Percentiles rank a stretch among this genome's conserved stretches.
Conservation (phyloP, 2,329 filamentous ascomycete species). For the Fusarium sp. region DNA sequence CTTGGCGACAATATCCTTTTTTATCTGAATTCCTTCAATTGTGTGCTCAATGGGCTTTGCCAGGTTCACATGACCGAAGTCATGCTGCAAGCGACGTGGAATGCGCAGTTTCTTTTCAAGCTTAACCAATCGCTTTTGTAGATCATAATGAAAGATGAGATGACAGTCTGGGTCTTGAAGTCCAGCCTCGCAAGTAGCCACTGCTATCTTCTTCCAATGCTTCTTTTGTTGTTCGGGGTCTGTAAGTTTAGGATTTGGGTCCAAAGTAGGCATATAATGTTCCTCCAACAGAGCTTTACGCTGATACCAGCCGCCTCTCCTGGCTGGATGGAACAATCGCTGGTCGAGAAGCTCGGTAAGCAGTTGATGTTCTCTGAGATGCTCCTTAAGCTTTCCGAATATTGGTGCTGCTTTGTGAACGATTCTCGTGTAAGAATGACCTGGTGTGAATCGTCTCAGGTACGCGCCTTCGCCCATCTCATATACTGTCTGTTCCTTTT, state of each 20-base stretch:
- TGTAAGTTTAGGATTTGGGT: constrained; percentile 54
- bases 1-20: constrained; percentile 64
- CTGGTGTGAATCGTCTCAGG: constrained; percentile 87
- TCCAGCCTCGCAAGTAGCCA: constrained; percentile 84
- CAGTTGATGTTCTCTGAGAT: constrained; percentile 80
- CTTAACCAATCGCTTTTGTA: constrained; percentile 93
- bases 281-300: constrained; percentile 94
- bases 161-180: constrained; percentile 91
- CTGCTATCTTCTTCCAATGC: constrained; percentile 82
- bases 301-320: constrained; percentile 94
- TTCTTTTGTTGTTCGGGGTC: constrained; percentile 73
- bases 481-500: constrained; percentile 81
- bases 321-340: constrained; percentile 83
- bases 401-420: constrained; percentile 87
- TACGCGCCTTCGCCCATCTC: constrained; percentile 89
- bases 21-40: constrained; percentile 82
- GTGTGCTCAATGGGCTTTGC: constrained; percentile 79
- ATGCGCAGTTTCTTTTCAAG: constrained; percentile 87
- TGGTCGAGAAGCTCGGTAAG: constrained; percentile 82
- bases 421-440: constrained; percentile 93
- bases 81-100: constrained; percentile 87
- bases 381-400: constrained; percentile 83
- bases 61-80: constrained; percentile 88
- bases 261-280: constrained; percentile 84
- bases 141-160: constrained; percentile 90